Percentiles rank a stretch among this genome's conserved stretches.
Evolutionary conservation across 192 early-diverging fungal species (phyloP).

Genomic region (Diversispora epigaea): DNA sequence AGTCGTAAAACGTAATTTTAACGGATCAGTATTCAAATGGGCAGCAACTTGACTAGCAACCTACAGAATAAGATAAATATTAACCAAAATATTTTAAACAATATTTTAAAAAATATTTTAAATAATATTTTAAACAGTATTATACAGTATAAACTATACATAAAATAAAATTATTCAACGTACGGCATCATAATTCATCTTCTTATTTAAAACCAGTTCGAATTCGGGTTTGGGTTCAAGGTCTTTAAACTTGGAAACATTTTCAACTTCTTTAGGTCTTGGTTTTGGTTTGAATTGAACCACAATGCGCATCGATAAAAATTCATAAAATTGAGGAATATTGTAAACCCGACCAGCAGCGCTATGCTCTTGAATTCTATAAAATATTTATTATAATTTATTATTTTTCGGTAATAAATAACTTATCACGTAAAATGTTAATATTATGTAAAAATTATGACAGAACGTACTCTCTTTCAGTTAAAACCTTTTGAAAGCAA

Average conservation of each 20-base stretch:
- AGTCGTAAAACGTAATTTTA: constrained; percentile 72
- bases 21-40: constrained; percentile 36
- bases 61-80: neutral
- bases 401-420: too few relatives aligned
- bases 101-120: too few relatives aligned
- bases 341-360: neutral
- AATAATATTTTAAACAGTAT: too few relatives aligned
- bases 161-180: neutral
- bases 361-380: neutral
- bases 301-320: neutral
- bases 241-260: too few relatives aligned
- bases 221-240: neutral
- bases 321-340: neutral
- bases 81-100: neutral
- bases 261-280: neutral
- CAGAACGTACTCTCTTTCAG: too few relatives aligned
- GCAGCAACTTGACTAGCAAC: neutral
- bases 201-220: neutral
- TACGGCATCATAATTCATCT: neutral
- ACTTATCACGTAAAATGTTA: too few relatives aligned
- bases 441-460: too few relatives aligned
- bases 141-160: neutral
- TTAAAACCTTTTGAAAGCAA: too few relatives aligned
- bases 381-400: neutral
- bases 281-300: neutral